Percentiles rank a stretch among this genome's conserved stretches.
Evolutionary conservation across 2,329 filamentous ascomycete species (phyloP).

Genomic region (Colletotrichum phormii): DNA sequence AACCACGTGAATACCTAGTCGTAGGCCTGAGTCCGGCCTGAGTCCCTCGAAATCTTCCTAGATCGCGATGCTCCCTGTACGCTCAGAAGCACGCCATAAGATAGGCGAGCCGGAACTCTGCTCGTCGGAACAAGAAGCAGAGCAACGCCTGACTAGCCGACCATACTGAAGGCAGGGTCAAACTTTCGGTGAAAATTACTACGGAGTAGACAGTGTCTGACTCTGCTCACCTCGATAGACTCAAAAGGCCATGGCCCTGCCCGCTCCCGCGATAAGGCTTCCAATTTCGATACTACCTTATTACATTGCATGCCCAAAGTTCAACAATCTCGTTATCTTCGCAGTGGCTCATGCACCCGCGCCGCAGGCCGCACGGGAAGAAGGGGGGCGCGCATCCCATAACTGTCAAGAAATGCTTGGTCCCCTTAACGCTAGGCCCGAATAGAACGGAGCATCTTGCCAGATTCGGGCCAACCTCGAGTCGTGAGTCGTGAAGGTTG

Average conservation of each 20-base stretch:
- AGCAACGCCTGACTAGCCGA: too few relatives aligned
- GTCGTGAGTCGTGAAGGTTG: constrained; percentile 14
- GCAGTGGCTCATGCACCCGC: constrained; percentile 11
- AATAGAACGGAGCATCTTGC: neutral
- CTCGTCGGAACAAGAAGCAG: too few relatives aligned
- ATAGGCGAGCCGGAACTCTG: too few relatives aligned
- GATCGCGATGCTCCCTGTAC: too few relatives aligned
- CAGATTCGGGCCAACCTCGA: neutral
- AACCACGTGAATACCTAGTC: too few relatives aligned
- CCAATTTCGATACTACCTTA: neutral
- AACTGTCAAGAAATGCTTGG: constrained; percentile 5
- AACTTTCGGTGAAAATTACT: too few relatives aligned
- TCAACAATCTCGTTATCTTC: neutral
- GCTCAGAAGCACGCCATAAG: too few relatives aligned
- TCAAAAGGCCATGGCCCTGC: neutral
- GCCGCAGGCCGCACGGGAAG: constrained; percentile 1
- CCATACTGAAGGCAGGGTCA: too few relatives aligned
- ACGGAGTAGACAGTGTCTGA: neutral
- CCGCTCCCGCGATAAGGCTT: neutral
- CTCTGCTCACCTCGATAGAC: neutral
- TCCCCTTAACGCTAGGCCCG: neutral
- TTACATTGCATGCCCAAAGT: neutral
- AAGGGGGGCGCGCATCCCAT: neutral
- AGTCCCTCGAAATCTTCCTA: too few relatives aligned
- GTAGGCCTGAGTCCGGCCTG: too few relatives aligned